Evolutionary conservation across 495 filamentous ascomycete species (phyloP).

Genomic region (Xylaria sp.): DNA sequence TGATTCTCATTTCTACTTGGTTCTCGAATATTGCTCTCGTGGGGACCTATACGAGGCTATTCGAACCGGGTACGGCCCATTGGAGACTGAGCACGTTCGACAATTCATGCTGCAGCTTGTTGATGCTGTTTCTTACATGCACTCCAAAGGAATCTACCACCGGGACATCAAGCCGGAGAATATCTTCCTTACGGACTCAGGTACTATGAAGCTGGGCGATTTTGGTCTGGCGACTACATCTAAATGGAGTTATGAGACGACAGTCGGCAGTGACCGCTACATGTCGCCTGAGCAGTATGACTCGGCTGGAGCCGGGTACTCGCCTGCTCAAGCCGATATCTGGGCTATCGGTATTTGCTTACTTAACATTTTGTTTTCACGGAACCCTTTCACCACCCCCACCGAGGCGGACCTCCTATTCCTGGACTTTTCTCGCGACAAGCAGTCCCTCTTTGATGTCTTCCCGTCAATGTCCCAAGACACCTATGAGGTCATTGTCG

Average conservation of each 20-base stretch:
- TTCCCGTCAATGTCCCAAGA: slow-evolving; percentile 99
- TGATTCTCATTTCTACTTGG: slow-evolving; percentile 84
- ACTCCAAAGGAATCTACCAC: slow-evolving; percentile 89
- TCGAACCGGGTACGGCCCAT: slow-evolving; percentile 80
- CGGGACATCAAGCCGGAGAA: slow-evolving; percentile 99
- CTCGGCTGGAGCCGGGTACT: slow-evolving; percentile 82
- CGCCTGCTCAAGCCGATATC: slow-evolving; percentile 90
- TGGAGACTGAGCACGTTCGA: slow-evolving; percentile 95
- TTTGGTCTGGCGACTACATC: slow-evolving; percentile 91
- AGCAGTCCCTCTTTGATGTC: slow-evolving; percentile 95
- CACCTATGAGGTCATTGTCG: slow-evolving; percentile 88
- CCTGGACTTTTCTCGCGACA: slow-evolving; percentile 88
- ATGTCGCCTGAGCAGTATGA: slow-evolving; percentile 99
- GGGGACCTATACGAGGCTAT: slow-evolving; percentile 98
- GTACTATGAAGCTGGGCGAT: slow-evolving; percentile 94
- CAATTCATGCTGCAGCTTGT: slow-evolving; percentile 96
- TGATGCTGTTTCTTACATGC: slow-evolving; percentile 88
- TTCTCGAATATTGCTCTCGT: slow-evolving; percentile 94
- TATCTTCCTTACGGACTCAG: slow-evolving; percentile 88
- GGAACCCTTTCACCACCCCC: slow-evolving; percentile 91
- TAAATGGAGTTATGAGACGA: slow-evolving; percentile 84
- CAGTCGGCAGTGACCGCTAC: slow-evolving; percentile 96
- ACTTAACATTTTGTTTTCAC: slow-evolving; percentile 92
- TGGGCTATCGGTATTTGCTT: slow-evolving; percentile 96
- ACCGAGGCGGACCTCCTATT: slow-evolving; percentile 87